Base-by-base conservation (phyloP, 352 stramenopile genomes). In the Albugo candida region DNA sequence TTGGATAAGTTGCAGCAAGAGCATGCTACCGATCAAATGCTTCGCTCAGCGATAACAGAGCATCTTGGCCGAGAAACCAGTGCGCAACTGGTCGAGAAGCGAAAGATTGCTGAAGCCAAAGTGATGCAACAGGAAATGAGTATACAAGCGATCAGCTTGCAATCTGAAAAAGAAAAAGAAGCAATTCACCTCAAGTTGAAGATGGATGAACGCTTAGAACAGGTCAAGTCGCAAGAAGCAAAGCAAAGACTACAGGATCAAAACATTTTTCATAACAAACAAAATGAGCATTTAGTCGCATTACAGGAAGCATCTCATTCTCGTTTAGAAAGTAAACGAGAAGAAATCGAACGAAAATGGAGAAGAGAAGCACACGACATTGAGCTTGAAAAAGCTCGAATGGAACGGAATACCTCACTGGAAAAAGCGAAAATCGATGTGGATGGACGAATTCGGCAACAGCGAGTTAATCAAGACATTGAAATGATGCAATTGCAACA, bases 401-500 rank as follows among this genome's bases (percentile, higher is more conserved):
- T 82, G 6, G 69, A 82, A 45, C 64, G 52, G 24, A 82, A 82
- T 50, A 77, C 69, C 41, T 77, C 65, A 36, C 46, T 81, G 0
- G 61, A 73, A 37, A 80, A 79, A 42, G 69, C 69, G 1, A 56
- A 54, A 10, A 74, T 85, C 35, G 66, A 82, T 44, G 63, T 79
- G 12, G 67, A 81, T 38, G 70, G 67, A 0, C 59, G 72, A 1
- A 84, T 84, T 50, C 62, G 60, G 35, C 72, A 85, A 49, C 68
- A 85, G 49, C 67, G 72, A 2, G 27, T 66, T 34, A 83, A 84
- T 44, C 64, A 78, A 37, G 72, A 82, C 42, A 84, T 84, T 45
- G 70, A 82, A 42, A 78, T 77, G 62, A 64, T 59, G 2, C 67
- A 82, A 44, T 54, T 84, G 5, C 54, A 69, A 12, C 61, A 78